Conservation (phyloP, 1,284 basidiomycete species). For the Cryptococcus deneoformans region DNA sequence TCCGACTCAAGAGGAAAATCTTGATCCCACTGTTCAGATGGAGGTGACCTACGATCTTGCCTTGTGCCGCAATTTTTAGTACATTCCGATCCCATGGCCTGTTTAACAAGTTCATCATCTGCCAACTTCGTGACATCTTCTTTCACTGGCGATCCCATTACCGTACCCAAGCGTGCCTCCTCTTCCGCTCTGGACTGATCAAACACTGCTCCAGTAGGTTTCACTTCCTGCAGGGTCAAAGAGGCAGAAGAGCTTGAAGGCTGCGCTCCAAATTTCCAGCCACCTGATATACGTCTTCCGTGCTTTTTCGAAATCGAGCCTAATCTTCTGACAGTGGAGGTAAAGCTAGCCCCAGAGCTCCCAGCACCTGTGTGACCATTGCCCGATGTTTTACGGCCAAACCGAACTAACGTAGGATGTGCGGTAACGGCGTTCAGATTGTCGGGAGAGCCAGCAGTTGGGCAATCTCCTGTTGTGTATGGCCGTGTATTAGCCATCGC, state of each 20-base stretch:
- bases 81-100: background rate
- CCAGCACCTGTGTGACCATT: background rate
- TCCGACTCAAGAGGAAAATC: background rate
- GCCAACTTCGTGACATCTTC: background rate
- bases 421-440: no score
- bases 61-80: no score
- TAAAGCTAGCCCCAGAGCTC: conserved; percentile 3
- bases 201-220: background rate
- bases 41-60: no score
- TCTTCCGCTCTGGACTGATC: background rate
- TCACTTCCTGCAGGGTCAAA: background rate
- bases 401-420: no score
- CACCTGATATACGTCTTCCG: conserved; percentile 37
- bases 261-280: conserved; percentile 37
- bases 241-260: conserved; percentile 14
- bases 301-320: conserved; percentile 42
- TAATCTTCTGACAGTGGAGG: conserved; percentile 24
- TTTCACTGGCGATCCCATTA: conserved; percentile 36
- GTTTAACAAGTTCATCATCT: background rate
- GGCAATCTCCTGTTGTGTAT: no score
- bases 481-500: no score
- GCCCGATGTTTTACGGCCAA: no score
- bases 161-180: conserved; percentile 23
- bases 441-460: no score
- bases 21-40: background rate